Evolutionary conservation across 2,329 filamentous ascomycete genomes (phyloP), one percentile per base, ranked within the genome.

Genomic region (Alternaria ethzedia): DNA sequence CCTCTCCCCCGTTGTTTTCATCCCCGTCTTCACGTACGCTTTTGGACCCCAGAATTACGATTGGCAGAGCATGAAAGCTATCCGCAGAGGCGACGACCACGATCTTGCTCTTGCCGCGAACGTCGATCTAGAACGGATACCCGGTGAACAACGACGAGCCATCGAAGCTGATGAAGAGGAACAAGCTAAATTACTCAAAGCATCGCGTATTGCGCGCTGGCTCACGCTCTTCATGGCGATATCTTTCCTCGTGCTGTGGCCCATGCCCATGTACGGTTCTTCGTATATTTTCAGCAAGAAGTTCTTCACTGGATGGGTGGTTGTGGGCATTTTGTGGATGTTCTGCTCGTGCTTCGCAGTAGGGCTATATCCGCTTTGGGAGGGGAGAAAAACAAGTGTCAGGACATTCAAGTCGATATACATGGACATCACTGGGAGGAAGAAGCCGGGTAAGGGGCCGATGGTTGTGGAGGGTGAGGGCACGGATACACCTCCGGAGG

Each of bases 241-340:
- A 0, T 85, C 88, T 0, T 83, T 97, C 59, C 83, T 97, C 0
- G 85, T 97, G 2, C 86, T 97, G 15, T 97, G 94, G 93, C 94
- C 94, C 0, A 95, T 97, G 86, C 94, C 94, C 1, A 89, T 97
- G 88, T 97, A 96, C 75, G 94, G 93, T 11, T 86, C 86, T 0
- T 87, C 87, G 1, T 97, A 97, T 76, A 86, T 97, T 57, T 96
- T 96, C 81, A 89, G 86, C 78, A 91, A 92, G 83, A 85, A 85
- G 23, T 96, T 96, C 83, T 96, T 95, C 80, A 92, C 91, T 0
- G 91, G 91, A 49, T 95, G 91, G 91, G 88, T 94, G 11, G 85
- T 88, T 1, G 75, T 79, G 8, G 77, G 77, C 17, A 91, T 96
- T 58, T 83, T 94, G 45, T 96, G 92, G 92, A 86, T 95, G 69